These are phyloP conservation scores for Lyophyllum semitale DNA, from an alignment of 768 basidiomycete genomes.

Conservation along the genomic window DNA sequence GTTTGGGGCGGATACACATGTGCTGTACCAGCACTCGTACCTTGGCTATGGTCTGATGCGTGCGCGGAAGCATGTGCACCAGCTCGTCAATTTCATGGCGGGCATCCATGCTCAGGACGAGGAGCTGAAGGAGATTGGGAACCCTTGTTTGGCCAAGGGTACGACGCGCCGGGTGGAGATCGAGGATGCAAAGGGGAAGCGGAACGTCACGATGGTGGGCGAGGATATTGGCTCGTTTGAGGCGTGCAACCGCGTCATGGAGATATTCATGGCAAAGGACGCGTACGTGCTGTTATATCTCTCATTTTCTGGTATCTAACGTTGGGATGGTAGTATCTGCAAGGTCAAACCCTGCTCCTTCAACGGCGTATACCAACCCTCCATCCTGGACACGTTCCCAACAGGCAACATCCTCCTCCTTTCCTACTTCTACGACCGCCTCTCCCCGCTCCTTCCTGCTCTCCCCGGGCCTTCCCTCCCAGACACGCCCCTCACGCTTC, in stretches of 20 bases:
- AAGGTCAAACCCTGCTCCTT: constrained; percentile 94
- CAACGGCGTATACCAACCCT: constrained; percentile 96
- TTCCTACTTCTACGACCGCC: constrained; percentile 97
- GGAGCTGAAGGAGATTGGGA: constrained; percentile 43
- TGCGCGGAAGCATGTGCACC: constrained; percentile 82
- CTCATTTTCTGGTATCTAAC: background rate
- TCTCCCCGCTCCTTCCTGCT: constrained; percentile 65
- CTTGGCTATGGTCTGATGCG: constrained; percentile 93
- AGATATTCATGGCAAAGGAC: constrained; percentile 94
- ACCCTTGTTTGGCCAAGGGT: constrained; percentile 80
- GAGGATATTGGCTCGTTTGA: constrained; percentile 82
- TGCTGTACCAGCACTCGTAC: constrained; percentile 96
- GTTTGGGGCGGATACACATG: constrained; percentile 71
- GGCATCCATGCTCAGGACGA: constrained; percentile 33
- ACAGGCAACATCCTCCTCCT: constrained; percentile 85
- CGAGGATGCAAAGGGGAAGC: constrained; percentile 44
- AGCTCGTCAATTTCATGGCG: constrained; percentile 86
- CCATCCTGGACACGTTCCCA: constrained; percentile 85
- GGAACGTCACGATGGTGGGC: constrained; percentile 85
- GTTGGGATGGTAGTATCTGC: constrained; percentile 61
- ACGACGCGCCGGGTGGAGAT: constrained; percentile 67
- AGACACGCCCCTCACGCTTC: constrained; percentile 10
- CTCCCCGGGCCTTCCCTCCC: constrained; percentile 4
- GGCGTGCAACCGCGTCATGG: constrained; percentile 79
- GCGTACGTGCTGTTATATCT: constrained; percentile 55